Evolutionary conservation across 495 filamentous ascomycete species (phyloP).

Genomic region (Podospora comata): DNA sequence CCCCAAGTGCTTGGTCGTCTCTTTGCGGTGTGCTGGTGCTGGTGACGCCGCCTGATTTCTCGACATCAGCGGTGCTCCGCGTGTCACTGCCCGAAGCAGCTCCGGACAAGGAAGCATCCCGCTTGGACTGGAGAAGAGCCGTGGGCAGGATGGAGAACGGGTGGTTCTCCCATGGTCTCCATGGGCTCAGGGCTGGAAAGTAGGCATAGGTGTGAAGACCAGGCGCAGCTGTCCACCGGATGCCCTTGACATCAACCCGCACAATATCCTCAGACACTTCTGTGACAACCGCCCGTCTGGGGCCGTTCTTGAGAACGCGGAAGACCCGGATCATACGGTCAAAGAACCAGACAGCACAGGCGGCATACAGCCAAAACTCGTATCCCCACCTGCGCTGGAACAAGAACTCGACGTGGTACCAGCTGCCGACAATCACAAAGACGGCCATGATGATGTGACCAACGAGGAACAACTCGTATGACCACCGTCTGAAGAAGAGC

Average conservation of each 20-base stretch:
- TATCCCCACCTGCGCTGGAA: slow-evolving; percentile 29
- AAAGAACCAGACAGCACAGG: slow-evolving; percentile 44
- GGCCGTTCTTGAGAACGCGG: slow-evolving; percentile 30
- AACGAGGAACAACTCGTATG: slow-evolving; percentile 46
- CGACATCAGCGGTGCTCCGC: slow-evolving; percentile 10
- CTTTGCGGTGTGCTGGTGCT: neutral
- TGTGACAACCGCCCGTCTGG: slow-evolving; percentile 32
- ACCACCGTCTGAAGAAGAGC: slow-evolving; percentile 31
- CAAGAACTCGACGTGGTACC: slow-evolving; percentile 38
- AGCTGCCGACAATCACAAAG: slow-evolving; percentile 41
- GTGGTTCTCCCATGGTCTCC: slow-evolving; percentile 49
- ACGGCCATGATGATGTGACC: slow-evolving; percentile 41
- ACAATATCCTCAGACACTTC: slow-evolving; percentile 33
- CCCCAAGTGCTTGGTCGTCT: slow-evolving; percentile 3
- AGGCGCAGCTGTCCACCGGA: slow-evolving; percentile 31
- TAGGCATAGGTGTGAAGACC: slow-evolving; percentile 40
- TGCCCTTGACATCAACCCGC: slow-evolving; percentile 37
- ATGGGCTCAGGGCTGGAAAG: slow-evolving; percentile 41
- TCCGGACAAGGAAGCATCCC: neutral
- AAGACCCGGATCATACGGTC: slow-evolving; percentile 42
- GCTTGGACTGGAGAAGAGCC: slow-evolving; percentile 2
- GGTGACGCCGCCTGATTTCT: slow-evolving; percentile 11
- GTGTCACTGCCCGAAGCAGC: neutral
- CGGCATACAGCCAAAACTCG: slow-evolving; percentile 46
- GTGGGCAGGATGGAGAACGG: slow-evolving; percentile 45